Evolutionary conservation across 2,329 filamentous ascomycete species (phyloP).

Genomic region (Dactylonectria estremocensis): DNA sequence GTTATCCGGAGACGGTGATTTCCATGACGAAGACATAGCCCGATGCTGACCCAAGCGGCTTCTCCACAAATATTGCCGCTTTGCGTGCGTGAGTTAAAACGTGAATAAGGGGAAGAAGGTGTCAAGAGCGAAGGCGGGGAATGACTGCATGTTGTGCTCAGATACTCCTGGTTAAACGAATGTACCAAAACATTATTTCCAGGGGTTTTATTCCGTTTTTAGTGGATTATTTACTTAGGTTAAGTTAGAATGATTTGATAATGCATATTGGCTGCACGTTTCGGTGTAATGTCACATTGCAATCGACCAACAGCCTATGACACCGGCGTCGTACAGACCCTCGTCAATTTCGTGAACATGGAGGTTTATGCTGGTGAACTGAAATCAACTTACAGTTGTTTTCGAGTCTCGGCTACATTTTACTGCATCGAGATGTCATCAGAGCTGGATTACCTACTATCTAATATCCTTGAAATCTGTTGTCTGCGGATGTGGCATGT

Average conservation of each 20-base stretch:
- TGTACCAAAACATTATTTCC: background rate
- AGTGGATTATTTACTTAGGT: background rate
- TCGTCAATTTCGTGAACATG: background rate
- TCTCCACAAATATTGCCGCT: background rate
- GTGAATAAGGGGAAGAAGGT: conserved; percentile 1
- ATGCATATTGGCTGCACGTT: background rate
- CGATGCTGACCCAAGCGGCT: background rate
- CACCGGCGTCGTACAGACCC: background rate
- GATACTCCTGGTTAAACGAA: conserved; percentile 1
- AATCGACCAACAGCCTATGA: background rate
- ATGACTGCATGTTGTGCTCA: background rate
- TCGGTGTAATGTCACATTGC: background rate
- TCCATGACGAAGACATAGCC: background rate
- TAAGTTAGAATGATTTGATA: background rate
- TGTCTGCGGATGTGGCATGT: background rate
- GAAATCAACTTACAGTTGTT: background rate
- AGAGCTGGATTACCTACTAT: background rate
- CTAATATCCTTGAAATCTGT: background rate
- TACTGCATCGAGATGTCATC: background rate
- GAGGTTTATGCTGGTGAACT: background rate
- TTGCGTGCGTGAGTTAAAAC: background rate
- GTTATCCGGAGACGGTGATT: background rate
- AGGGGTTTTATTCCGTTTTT: background rate
- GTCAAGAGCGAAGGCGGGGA: background rate
- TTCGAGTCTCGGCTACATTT: background rate